Conservation (phyloP, 129 eudicot species). For the Lactuca sativa region DNA sequence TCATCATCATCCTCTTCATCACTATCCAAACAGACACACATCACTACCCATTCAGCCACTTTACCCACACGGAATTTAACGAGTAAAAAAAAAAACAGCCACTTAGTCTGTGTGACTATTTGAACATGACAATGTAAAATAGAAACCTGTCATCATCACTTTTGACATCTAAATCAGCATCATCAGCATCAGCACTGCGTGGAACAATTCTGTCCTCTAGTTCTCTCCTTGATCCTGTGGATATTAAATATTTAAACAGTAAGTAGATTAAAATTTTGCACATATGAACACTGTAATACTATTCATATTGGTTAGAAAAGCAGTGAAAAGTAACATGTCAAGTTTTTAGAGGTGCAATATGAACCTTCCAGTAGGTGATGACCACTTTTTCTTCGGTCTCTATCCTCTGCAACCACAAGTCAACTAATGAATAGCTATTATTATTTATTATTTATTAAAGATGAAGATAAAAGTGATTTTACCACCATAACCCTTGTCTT, state of each 20-base stretch:
- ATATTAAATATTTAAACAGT: not conserved
- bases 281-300: not conserved
- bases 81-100: too few relatives aligned
- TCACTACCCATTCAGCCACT: too few relatives aligned
- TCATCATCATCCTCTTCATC: constrained; percentile 64
- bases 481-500: constrained; percentile 53
- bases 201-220: constrained; percentile 82
- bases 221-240: constrained; percentile 80
- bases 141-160: constrained; percentile 79
- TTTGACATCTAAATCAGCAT: constrained; percentile 73
- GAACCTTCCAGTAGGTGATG: constrained; percentile 90
- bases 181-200: constrained; percentile 93
- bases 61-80: too few relatives aligned
- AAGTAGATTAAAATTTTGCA: not conserved
- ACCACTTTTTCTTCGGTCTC: constrained; percentile 81
- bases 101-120: not conserved
- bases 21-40: too few relatives aligned
- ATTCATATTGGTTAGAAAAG: not conserved
- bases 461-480: not conserved
- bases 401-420: constrained; percentile 62
- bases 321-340: not conserved
- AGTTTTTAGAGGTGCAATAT: constrained; percentile 9
- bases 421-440: not conserved
- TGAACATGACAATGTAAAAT: not conserved
- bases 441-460: not conserved